Percentiles rank a stretch among this genome's conserved stretches.
Evolutionary conservation across 2,329 filamentous ascomycete genomes (phyloP).

Genomic region (Bipolaris cookei): DNA sequence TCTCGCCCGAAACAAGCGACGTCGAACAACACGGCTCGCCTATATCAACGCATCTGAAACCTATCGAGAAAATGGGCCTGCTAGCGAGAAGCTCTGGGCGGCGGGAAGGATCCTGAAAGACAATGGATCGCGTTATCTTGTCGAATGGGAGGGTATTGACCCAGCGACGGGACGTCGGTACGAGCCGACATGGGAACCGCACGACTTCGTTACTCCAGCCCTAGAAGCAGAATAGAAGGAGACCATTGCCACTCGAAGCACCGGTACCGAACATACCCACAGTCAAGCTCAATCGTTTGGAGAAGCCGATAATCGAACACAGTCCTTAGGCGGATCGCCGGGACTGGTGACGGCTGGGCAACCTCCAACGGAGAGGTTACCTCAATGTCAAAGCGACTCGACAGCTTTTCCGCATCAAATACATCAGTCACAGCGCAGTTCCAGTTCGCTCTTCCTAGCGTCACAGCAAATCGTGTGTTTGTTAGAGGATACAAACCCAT

Average conservation of each 20-base stretch:
- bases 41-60: constrained; percentile 2
- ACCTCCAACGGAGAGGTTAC: neutral
- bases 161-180: constrained; percentile 9
- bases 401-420: constrained; percentile 9
- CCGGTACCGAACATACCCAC: constrained; percentile 1
- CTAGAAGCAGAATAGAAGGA: constrained; percentile 13
- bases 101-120: constrained; percentile 11
- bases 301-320: constrained; percentile 3
- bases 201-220: constrained; percentile 12
- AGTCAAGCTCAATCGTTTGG: constrained; percentile 7
- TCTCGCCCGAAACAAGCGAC: constrained; percentile 3
- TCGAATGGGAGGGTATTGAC: constrained; percentile 10
- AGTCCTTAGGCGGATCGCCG: constrained; percentile 5
- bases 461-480: constrained; percentile 5
- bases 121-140: constrained; percentile 10
- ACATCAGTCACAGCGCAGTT: constrained; percentile 2
- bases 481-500: constrained; percentile 3
- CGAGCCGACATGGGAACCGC: constrained; percentile 10
- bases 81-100: constrained; percentile 11
- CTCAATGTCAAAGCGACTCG: constrained; percentile 2
- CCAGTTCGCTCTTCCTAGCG: constrained; percentile 7
- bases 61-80: neutral
- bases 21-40: constrained; percentile 4
- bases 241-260: constrained; percentile 7
- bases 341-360: neutral